Base-by-base conservation (phyloP, 2,329 filamentous ascomycete species). In the Penicillium oxalicum region DNA sequence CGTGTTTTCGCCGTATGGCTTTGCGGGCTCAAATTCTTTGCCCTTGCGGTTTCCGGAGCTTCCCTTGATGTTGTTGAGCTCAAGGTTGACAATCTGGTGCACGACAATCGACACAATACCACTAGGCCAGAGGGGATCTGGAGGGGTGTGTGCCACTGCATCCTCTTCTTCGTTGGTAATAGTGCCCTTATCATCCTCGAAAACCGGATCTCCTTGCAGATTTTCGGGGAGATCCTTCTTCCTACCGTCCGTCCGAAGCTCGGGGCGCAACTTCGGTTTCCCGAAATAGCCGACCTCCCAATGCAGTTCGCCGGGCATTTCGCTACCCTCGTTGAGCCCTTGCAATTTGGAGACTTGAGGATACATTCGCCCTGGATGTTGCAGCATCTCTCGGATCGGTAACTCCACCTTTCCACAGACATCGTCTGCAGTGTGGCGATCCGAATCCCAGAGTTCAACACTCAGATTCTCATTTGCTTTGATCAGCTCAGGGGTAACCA, bases 211-310 rank as follows among this genome's bases (percentile, higher is more conserved):
- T 57, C 91, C 80, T 50, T 82, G 82, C 29, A 96, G 78, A 48
- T 82, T 79, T 49, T 84, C 78, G 2, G 89, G 89, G 3, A 96
- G 76, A 50, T 79, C 84, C 50, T 83, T 78, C 65, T 95, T 87
- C 70, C 89, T 88, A 38, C 91, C 91, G 63, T 94, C 87, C 0
- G 90, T 95, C 36, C 88, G 81, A 40, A 97, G 77, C 9, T 89
- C 88, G 54, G 84, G 82, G 46, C 91, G 81, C 72, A 96, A 90
- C 57, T 90, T 83, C 1, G 91, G 89, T 73, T 95, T 96, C 59
- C 85, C 84, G 60, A 96, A 97, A 72, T 87, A 97, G 5, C 91
- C 93, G 40, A 97, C 89, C 67, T 96, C 91, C 91, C 91, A 97
- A 64, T 94, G 84, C 35, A 98, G 78, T 63, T 95, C 85, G 27